Conservation (phyloP, 1,284 basidiomycete genomes). For the Puccinia horiana region DNA sequence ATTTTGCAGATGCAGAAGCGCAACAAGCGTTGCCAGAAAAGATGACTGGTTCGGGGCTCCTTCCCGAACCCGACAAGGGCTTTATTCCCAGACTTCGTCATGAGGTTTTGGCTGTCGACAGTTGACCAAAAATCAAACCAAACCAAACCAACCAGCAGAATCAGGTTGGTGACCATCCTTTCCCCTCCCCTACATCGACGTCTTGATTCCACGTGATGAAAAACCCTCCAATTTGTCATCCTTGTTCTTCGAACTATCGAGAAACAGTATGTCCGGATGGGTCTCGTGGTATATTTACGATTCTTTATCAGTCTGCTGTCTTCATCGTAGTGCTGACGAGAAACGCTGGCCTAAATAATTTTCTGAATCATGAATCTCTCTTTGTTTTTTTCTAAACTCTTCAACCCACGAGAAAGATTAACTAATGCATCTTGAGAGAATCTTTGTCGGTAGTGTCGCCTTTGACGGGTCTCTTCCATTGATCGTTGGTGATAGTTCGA, state of each 20-base stretch:
- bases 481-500: background rate
- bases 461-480: background rate
- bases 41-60: no score
- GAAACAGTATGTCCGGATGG: background rate
- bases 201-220: background rate
- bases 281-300: no score
- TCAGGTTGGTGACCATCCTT: no score
- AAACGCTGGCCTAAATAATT: slow-evolving; percentile 4
- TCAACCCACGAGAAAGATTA: background rate
- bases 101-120: no score
- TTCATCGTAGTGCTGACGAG: slow-evolving; percentile 33
- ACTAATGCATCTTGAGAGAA: background rate
- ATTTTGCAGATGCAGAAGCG: no score
- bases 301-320: slow-evolving; percentile 9
- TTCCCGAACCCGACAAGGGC: no score
- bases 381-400: background rate
- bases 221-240: slow-evolving; percentile 28
- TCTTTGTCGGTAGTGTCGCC: background rate
- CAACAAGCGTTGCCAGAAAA: no score
- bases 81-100: no score
- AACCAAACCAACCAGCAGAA: no score
- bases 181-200: background rate
- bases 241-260: slow-evolving; percentile 49
- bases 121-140: no score
- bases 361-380: slow-evolving; percentile 8